Evolutionary conservation across 495 filamentous ascomycete genomes (phyloP).

Genomic region (Penicillium cosmopolitanum): DNA sequence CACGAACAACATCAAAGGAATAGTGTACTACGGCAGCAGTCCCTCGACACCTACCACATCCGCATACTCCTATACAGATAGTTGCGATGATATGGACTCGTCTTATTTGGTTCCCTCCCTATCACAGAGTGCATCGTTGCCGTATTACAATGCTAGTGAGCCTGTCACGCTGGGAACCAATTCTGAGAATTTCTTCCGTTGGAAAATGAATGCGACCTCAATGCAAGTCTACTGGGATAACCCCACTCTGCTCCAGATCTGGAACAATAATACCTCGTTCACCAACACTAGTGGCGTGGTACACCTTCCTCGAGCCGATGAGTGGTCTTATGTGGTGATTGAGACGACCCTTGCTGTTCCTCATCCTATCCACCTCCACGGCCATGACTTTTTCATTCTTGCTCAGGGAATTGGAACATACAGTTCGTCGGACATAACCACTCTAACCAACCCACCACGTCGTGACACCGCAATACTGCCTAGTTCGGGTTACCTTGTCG

Average conservation of each 20-base stretch:
- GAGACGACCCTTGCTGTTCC: conserved; percentile 21
- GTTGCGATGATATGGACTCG: conserved; percentile 15
- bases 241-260: conserved; percentile 23
- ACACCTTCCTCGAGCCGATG: conserved; percentile 50
- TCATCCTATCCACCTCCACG: conserved; percentile 34
- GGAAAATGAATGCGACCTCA: conserved; percentile 24
- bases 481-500: conserved; percentile 1
- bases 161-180: conserved; percentile 13
- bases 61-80: conserved; percentile 10
- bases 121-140: conserved; percentile 6
- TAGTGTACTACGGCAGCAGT: conserved; percentile 57
- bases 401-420: conserved; percentile 17
- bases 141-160: conserved; percentile 12
- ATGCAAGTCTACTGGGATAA: conserved; percentile 29
- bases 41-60: conserved; percentile 10
- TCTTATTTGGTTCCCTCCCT: conserved; percentile 13
- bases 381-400: conserved; percentile 33
- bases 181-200: conserved; percentile 21
- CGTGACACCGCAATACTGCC: background rate
- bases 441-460: background rate
- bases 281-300: conserved; percentile 10
- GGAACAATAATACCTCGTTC: conserved; percentile 17
- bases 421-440: conserved; percentile 13
- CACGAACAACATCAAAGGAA: conserved; percentile 55
- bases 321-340: conserved; percentile 59